Conservation (phyloP, 1,139 yeast genomes). For the Pichia sorboxylosa region DNA sequence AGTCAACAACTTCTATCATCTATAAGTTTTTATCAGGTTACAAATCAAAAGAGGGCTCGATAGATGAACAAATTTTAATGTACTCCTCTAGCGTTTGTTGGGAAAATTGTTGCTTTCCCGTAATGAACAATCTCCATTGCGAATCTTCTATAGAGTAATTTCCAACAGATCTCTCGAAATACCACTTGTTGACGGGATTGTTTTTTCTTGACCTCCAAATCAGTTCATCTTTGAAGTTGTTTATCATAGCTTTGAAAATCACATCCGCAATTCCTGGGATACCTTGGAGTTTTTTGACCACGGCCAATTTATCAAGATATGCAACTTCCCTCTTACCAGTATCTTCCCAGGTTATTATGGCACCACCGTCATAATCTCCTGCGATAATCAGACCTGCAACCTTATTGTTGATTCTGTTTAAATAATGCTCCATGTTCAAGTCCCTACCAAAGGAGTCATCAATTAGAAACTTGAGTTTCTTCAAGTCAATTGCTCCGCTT, state of each 20-base stretch:
- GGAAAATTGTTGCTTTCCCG: conserved; percentile 33
- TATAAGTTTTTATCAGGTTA: too few species aligned
- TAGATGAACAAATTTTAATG: conserved; percentile 29
- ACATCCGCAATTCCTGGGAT: conserved; percentile 89
- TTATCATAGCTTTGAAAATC: conserved; percentile 67
- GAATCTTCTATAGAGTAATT: conserved; percentile 41
- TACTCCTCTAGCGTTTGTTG: conserved; percentile 26
- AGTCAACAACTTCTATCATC: too few species aligned
- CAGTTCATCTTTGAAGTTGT: conserved; percentile 59
- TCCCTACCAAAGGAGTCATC: conserved; percentile 70
- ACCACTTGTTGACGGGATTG: conserved; percentile 96
- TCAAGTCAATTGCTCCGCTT: conserved; percentile 42
- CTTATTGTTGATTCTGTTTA: conserved; percentile 48
- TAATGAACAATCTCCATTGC: conserved; percentile 60
- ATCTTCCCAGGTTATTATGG: conserved; percentile 58
- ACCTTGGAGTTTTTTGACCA: conserved; percentile 72
- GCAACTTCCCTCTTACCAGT: conserved; percentile 30
- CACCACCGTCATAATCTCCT: conserved; percentile 94
- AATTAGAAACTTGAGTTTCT: conserved; percentile 46
- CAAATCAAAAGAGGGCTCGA: conserved; percentile 29
- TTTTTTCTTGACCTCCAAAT: conserved; percentile 80
- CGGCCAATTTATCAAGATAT: conserved; percentile 89
- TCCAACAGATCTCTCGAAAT: conserved; percentile 82
- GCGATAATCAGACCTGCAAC: conserved; percentile 73
- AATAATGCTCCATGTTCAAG: conserved; percentile 54